These are phyloP conservation scores for Oryza glumipatula DNA, from an alignment of 176 grass and related monocot species.

Conservation along the genomic window DNA sequence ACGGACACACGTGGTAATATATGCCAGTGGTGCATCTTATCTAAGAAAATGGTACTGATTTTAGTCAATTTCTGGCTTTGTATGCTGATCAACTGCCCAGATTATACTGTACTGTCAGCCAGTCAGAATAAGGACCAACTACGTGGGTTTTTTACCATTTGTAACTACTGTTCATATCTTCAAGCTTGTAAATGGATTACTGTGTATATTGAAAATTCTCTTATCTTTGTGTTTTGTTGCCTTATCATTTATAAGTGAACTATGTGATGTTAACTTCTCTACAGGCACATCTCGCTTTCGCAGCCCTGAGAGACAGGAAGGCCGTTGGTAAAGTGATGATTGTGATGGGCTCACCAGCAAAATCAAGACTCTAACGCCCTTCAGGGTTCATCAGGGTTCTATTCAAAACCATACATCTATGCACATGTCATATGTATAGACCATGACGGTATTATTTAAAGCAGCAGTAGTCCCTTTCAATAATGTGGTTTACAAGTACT, in stretches of 20 bases:
- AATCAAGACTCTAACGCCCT: slow-evolving; percentile 68
- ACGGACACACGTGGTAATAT: too few relatives aligned
- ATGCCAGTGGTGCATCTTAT: too few relatives aligned
- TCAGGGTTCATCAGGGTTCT: neutral
- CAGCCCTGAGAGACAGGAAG: slow-evolving; percentile 85
- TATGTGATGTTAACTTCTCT: slow-evolving; percentile 16
- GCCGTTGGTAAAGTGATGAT: slow-evolving; percentile 85
- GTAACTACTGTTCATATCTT: neutral
- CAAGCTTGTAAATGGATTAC: neutral
- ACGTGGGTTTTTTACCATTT: neutral
- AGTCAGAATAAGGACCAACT: too few relatives aligned
- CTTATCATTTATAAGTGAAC: neutral
- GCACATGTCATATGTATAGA: neutral
- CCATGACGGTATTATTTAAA: neutral
- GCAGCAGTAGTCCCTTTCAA: neutral
- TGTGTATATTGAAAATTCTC: neutral
- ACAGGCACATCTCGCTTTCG: slow-evolving; percentile 85
- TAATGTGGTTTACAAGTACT: neutral
- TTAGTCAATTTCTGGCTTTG: neutral
- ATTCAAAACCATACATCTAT: neutral
- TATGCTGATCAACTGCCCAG: neutral
- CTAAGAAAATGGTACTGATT: too few relatives aligned
- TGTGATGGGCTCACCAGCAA: slow-evolving; percentile 50
- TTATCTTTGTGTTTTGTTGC: neutral
- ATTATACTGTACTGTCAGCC: neutral